phyloP scores from a whole-genome alignment of 2,329 filamentous ascomycete species.

The Fusarium bulbicola region DNA sequence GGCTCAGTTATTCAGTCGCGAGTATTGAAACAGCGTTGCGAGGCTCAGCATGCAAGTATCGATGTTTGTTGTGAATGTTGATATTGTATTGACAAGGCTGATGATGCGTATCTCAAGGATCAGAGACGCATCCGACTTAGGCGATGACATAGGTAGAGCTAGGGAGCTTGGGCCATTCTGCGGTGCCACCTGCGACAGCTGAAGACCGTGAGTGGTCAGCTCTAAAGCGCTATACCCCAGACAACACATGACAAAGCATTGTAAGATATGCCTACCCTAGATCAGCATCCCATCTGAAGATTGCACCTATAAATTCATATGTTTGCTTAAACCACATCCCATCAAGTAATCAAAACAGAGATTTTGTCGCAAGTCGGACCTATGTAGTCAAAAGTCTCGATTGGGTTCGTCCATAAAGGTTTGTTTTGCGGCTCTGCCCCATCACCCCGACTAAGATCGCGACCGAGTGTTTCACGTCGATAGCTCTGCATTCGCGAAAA shows the following conservation, averaged over 20 bases:
- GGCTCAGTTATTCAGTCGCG: background rate
- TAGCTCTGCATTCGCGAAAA: constrained; percentile 13
- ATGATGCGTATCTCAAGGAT: constrained; percentile 9
- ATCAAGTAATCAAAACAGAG: background rate
- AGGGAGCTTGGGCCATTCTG: constrained; percentile 33
- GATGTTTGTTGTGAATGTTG: constrained; percentile 9
- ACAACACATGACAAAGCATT: constrained; percentile 9
- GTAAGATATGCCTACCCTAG: constrained; percentile 10
- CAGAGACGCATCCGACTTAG: background rate
- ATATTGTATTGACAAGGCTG: constrained; percentile 30
- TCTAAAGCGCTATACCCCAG: background rate
- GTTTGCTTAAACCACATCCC: background rate
- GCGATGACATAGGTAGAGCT: constrained; percentile 18
- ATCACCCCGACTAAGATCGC: constrained; percentile 1
- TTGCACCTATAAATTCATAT: background rate
- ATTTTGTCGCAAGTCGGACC: background rate
- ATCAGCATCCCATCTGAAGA: background rate
- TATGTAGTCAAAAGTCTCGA: background rate
- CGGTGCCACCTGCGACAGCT: constrained; percentile 19
- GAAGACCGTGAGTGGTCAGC: constrained; percentile 17
- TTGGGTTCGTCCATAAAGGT: background rate
- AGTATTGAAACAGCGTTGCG: background rate
- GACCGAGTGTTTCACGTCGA: background rate
- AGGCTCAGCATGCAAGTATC: background rate
- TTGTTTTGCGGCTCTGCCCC: background rate